phyloP scores from a whole-genome alignment of 805 yeast genomes.

The Candida dajiaensis region DNA sequence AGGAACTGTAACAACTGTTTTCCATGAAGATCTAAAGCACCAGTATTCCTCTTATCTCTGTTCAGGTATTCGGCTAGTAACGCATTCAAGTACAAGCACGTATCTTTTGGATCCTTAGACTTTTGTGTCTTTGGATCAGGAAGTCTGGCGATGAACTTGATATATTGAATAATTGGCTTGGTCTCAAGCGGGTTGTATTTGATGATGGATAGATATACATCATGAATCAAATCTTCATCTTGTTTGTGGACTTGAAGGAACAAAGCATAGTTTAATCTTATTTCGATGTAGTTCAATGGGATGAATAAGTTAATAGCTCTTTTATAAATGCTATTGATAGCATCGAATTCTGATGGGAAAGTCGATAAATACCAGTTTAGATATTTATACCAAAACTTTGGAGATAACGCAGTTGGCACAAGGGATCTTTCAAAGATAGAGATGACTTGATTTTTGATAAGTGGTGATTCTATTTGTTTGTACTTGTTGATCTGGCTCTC shows the following conservation, averaged over 20 bases:
- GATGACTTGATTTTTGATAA: constrained; percentile 25
- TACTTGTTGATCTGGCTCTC: constrained; percentile 40
- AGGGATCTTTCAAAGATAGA: constrained; percentile 68
- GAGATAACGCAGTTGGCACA: constrained; percentile 56
- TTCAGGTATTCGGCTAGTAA: constrained; percentile 18
- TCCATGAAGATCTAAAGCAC: constrained; percentile 11
- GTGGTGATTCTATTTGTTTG: constrained; percentile 12
- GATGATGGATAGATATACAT: constrained; percentile 16
- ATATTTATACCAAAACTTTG: constrained; percentile 66
- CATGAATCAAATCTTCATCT: constrained; percentile 12
- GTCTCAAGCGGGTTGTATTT: constrained; percentile 6
- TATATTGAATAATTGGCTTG: constrained; percentile 18
- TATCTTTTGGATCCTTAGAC: constrained; percentile 17
- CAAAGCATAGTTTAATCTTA: constrained; percentile 20
- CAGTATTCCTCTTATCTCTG: neutral
- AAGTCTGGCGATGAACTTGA: constrained; percentile 15
- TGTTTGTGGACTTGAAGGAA: constrained; percentile 13
- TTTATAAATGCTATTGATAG: constrained; percentile 39
- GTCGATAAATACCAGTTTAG: constrained; percentile 41
- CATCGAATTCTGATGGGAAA: constrained; percentile 24
- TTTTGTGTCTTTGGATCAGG: neutral
- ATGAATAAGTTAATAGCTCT: constrained; percentile 44
- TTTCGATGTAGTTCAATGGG: constrained; percentile 7
- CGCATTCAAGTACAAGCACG: constrained; percentile 19
- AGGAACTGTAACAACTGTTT: constrained; percentile 27